Evolutionary conservation across 1,284 basidiomycete species (phyloP), one percentile per base, ranked within the genome.

Genomic region (Psilocybe mexicana): DNA sequence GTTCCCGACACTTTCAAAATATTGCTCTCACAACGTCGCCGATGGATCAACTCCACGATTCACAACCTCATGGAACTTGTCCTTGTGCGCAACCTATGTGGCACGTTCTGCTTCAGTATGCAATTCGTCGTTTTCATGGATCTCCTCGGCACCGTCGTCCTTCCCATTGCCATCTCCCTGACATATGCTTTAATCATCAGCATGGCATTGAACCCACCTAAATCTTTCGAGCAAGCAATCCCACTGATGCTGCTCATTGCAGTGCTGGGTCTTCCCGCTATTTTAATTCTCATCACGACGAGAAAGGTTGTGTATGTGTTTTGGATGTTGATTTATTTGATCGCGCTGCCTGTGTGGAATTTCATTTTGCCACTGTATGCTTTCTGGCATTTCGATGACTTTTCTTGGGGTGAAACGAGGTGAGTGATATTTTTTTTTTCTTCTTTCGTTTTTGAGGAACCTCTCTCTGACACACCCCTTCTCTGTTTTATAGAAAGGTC

Each of bases 31-130:
- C 97, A 99, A 72, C 92, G 97, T 35, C 89, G 97, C 28, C 90
- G 97, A 63, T 99, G 97, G 97, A 99, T 99, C 80, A 99, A 98
- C 75, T 98, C 95, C 45, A 99, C 97, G 0, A 93, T 99, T 49
- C 97, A 99, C 80, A 99, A 99, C 71, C 84, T 99, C 54, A 98
- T 98, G 95, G 97, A 99, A 74, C 89, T 99, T 36, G 94, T 99
- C 38, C 87, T 94, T 60, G 97, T 99, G 28, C 92, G 93, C 63
- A 94, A 99, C 70, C 83, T 99, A 24, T 99, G 94, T 72, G 94
- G 94, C 47, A 96, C 93, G 33, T 96, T 96, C 74, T 97, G 94
- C 79, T 95, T 96, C 76, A 94, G 92, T 73, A 96, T 96, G 93
- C 94, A 96, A 72, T 98, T 98, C 74, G 90, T 98, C 70, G 94